Percentiles rank a stretch among this genome's conserved stretches.
Conservation (phyloP, 148 eudicot species). For the Euryodendron excelsum region DNA sequence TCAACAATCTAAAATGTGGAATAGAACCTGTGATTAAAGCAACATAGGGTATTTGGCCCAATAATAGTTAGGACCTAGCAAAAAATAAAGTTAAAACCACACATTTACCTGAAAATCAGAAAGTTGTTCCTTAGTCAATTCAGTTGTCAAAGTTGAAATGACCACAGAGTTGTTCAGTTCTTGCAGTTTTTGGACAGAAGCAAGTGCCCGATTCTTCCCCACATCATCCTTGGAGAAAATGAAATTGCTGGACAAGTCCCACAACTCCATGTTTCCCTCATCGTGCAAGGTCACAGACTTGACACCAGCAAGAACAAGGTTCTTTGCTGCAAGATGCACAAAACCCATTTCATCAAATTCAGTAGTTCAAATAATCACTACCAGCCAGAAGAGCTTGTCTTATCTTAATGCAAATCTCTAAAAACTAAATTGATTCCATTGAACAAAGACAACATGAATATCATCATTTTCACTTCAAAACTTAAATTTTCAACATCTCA, state of each 20-base stretch:
- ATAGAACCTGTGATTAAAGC: too few species aligned
- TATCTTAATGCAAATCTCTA: background rate
- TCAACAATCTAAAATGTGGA: background rate
- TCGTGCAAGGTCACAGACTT: conserved; percentile 75
- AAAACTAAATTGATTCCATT: background rate
- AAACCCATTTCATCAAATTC: background rate
- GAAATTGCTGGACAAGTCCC: conserved; percentile 77
- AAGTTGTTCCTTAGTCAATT: conserved; percentile 50
- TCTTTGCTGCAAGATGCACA: conserved; percentile 48
- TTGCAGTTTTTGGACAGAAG: conserved; percentile 60
- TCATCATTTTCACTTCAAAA: background rate
- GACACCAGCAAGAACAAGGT: conserved; percentile 73
- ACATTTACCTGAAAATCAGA: conserved; percentile 72
- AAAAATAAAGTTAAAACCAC: too few species aligned
- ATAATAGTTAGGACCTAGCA: background rate
- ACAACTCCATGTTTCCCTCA: conserved; percentile 54
- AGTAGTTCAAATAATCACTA: background rate
- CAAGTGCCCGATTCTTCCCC: conserved; percentile 68
- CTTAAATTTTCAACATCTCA: background rate
- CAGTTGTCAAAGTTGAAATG: conserved; percentile 45
- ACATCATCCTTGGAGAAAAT: conserved; percentile 56
- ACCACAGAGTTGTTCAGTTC: conserved; percentile 69
- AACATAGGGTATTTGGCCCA: background rate
- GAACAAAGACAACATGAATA: background rate
- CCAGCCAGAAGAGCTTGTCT: background rate